Percentiles rank a stretch among this genome's conserved stretches.
These are phyloP conservation scores for Xylaria bambusicola DNA, from an alignment of 495 filamentous ascomycete species.

Conservation along the genomic window DNA sequence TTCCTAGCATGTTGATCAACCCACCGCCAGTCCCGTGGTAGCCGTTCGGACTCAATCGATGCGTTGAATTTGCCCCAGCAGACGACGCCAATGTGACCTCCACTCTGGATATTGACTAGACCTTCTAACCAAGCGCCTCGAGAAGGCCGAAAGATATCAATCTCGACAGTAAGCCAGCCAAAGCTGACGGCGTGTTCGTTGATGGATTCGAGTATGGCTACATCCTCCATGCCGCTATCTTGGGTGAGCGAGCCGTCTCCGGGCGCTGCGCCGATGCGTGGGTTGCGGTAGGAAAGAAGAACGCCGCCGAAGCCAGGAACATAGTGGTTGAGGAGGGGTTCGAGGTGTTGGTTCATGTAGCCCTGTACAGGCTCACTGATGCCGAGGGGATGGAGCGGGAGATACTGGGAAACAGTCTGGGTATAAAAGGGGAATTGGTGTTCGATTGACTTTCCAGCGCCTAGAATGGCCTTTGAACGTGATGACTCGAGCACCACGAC, in stretches of 20 bases:
- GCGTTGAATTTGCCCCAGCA: slow-evolving; percentile 55
- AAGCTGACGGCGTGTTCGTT: slow-evolving; percentile 51
- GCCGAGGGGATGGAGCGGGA: slow-evolving; percentile 48
- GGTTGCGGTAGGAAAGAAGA: slow-evolving; percentile 48
- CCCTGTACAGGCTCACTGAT: slow-evolving; percentile 48
- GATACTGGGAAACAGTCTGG: slow-evolving; percentile 50
- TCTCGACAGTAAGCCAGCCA: slow-evolving; percentile 50
- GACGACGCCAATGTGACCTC: slow-evolving; percentile 51
- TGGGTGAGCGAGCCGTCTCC: slow-evolving; percentile 41
- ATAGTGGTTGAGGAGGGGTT: slow-evolving; percentile 49
- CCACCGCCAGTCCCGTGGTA: slow-evolving; percentile 51
- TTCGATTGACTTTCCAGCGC: slow-evolving; percentile 15
- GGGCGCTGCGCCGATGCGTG: slow-evolving; percentile 46
- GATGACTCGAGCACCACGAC: slow-evolving; percentile 9
- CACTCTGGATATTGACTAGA: slow-evolving; percentile 48
- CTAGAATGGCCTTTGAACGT: slow-evolving; percentile 14
- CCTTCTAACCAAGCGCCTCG: slow-evolving; percentile 54
- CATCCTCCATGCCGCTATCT: slow-evolving; percentile 33
- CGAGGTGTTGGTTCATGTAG: slow-evolving; percentile 46
- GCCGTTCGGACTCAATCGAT: slow-evolving; percentile 48
- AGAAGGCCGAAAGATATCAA: slow-evolving; percentile 46
- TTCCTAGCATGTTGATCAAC: slow-evolving; percentile 33
- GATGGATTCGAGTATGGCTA: slow-evolving; percentile 38
- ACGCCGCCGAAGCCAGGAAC: slow-evolving; percentile 48
- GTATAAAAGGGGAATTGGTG: slow-evolving; percentile 48